Percentiles rank a stretch among this genome's conserved stretches.
These are phyloP conservation scores for Kwoniella heveanensis DNA, from an alignment of 768 basidiomycete species.

Conservation along the genomic window DNA sequence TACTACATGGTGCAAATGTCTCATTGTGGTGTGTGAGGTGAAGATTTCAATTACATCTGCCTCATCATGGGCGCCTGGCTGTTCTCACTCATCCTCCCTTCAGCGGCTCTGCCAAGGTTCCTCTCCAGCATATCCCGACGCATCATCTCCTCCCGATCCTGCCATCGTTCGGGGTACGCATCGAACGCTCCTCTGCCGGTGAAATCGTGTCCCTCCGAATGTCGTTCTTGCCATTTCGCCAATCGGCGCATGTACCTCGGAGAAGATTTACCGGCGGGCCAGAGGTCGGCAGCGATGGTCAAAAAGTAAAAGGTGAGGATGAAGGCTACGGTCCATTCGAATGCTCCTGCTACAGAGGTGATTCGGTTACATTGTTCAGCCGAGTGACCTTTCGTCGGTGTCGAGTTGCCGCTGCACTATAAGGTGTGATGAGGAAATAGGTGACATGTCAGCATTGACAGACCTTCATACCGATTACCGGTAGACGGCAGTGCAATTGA, in stretches of 20 bases:
- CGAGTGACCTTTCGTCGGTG: constrained; percentile 23
- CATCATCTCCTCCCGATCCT: constrained; percentile 32
- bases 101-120: constrained; percentile 19
- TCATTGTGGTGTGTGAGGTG: not conserved
- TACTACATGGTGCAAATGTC: no score
- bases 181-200: constrained; percentile 50
- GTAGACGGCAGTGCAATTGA: no score
- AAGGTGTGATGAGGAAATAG: not conserved
- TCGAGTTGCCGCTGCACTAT: constrained; percentile 41
- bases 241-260: constrained; percentile 54
- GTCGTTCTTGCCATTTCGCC: constrained; percentile 53
- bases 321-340: constrained; percentile 57
- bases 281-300: constrained; percentile 57
- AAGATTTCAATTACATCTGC: constrained; percentile 5
- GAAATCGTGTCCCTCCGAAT: constrained; percentile 50
- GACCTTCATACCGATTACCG: no score
- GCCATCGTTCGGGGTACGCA: constrained; percentile 48
- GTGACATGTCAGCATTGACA: no score
- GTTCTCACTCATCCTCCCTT: constrained; percentile 11
- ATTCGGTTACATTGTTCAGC: constrained; percentile 48
- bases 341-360: constrained; percentile 52
- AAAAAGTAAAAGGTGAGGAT: constrained; percentile 54
- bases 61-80: constrained; percentile 30
- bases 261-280: constrained; percentile 56
- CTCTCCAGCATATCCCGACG: constrained; percentile 34